These are phyloP conservation scores for Schoenoplectus tabernaemontani DNA, from an alignment of 202 grass and related monocot genomes.

Conservation along the genomic window DNA sequence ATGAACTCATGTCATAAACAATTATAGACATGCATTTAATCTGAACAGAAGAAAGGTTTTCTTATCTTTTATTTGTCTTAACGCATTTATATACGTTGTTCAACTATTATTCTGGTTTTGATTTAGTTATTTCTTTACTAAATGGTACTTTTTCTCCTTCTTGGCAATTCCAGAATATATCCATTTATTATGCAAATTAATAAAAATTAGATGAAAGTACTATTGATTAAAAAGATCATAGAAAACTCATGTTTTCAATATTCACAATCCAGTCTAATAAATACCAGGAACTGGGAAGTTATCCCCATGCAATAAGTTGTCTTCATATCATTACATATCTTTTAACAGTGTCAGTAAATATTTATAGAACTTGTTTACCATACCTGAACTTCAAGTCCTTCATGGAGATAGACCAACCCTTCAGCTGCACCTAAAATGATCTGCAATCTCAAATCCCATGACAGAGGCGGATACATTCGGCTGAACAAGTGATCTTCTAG, in stretches of 20 bases:
- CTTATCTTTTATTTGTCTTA: too few relatives aligned
- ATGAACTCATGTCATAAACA: neutral
- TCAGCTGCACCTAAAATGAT: constrained; percentile 66
- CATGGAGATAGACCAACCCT: constrained; percentile 75
- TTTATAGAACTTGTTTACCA: neutral
- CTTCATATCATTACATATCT: neutral
- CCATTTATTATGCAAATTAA: too few relatives aligned
- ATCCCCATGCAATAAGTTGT: neutral
- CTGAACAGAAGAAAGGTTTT: too few relatives aligned
- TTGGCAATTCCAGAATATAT: too few relatives aligned
- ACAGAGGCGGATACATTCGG: constrained; percentile 47
- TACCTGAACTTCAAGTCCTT: constrained; percentile 81
- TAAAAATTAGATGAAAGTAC: too few relatives aligned
- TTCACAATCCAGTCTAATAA: neutral
- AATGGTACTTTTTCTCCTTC: too few relatives aligned
- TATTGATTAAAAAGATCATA: neutral
- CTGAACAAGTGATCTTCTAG: constrained; percentile 89
- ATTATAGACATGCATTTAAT: too few relatives aligned
- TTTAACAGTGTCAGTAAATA: neutral
- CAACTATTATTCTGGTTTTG: too few relatives aligned
- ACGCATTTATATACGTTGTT: too few relatives aligned
- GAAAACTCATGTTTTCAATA: neutral
- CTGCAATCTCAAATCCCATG: constrained; percentile 66
- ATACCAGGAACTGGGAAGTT: neutral
- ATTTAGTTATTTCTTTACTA: neutral